Base-by-base conservation (phyloP, 2,329 filamentous ascomycete genomes). In the Alternaria arbusti region DNA sequence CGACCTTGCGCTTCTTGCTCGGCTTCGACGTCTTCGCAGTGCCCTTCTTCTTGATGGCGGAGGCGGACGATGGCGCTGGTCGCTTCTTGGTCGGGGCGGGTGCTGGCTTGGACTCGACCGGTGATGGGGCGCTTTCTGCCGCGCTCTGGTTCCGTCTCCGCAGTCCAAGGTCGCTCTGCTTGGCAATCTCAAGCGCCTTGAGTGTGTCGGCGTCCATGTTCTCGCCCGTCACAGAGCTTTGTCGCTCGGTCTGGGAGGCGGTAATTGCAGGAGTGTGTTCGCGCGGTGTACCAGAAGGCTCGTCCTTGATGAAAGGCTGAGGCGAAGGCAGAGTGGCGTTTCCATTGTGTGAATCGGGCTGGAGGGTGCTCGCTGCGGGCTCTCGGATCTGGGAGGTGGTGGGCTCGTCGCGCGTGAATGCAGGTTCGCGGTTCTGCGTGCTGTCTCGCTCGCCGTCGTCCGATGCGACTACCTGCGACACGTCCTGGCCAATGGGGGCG, bases 21-120 rank as follows among this genome's bases (percentile, higher is more conserved):
- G 82, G 82, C 67, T 83, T 84, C 69, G 83, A 83, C 5, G 79
- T 75, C 43, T 79, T 79, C 54, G 82, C 83, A 4, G 80, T 84
- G 62, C 78, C 78, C 61, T 80, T 84, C 64, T 85, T 85, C 74
- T 84, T 84, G 44, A 78, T 70, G 40, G 73, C 65, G 4, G 74
- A 61, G n/a, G 68, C 58, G 9, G 72, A 69, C 6, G 71, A 65
- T 5, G 83, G 81, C n/a, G 83, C 80, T 6, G 83, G 78, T 4
- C 83, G 79, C 70, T 85, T 85, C 63, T 81, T 83, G 6, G 81
- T 76, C 1, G 70, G 65, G 8, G 69, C 62, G 2, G 70, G 59
- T 4, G 74, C 47, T 13, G 78, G 51, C 28, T 81, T 81, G 32
- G 74, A 55, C 8, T 84, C 82, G 54, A 76, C 79, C 2, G 80